Conservation (phyloP, 176 grass and related monocot species). For the Oryza nivara region DNA sequence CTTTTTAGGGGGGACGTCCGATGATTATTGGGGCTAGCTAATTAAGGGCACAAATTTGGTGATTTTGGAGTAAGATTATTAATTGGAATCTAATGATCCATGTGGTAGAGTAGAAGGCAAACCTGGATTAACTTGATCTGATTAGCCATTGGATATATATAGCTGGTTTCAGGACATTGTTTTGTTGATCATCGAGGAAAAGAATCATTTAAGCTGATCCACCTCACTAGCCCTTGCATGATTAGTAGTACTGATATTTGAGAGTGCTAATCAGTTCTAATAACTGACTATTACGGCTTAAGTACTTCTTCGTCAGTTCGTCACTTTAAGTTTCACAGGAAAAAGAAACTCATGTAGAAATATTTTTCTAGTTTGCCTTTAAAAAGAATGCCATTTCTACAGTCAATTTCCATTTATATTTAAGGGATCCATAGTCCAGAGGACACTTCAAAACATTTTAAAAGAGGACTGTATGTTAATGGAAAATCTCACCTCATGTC, state of each 20-base stretch:
- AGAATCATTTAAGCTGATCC: slow-evolving; percentile 1
- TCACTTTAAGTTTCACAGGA: not conserved
- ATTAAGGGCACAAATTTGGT: slow-evolving; percentile 35
- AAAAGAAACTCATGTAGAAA: not conserved
- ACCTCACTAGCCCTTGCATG: not conserved
- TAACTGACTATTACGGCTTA: too few relatives aligned
- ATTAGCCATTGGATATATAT: not conserved
- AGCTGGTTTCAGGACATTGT: slow-evolving; percentile 21
- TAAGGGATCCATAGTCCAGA: too few relatives aligned
- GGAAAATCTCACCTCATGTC: too few relatives aligned
- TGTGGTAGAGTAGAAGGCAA: slow-evolving; percentile 30
- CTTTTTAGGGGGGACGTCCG: not conserved
- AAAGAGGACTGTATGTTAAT: too few relatives aligned
- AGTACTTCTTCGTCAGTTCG: too few relatives aligned
- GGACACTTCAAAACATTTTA: too few relatives aligned
- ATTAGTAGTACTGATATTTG: not conserved
- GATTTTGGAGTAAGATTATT: not conserved
- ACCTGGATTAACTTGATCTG: slow-evolving; percentile 7
- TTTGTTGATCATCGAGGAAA: not conserved
- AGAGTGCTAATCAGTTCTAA: not conserved
- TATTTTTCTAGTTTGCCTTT: not conserved
- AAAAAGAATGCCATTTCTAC: too few relatives aligned
- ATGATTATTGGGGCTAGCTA: slow-evolving; percentile 25
- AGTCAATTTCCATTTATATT: too few relatives aligned
- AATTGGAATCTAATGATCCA: slow-evolving; percentile 22